Base-by-base conservation (phyloP, 805 yeast species). In the Saccharomycopsis lassenensis region DNA sequence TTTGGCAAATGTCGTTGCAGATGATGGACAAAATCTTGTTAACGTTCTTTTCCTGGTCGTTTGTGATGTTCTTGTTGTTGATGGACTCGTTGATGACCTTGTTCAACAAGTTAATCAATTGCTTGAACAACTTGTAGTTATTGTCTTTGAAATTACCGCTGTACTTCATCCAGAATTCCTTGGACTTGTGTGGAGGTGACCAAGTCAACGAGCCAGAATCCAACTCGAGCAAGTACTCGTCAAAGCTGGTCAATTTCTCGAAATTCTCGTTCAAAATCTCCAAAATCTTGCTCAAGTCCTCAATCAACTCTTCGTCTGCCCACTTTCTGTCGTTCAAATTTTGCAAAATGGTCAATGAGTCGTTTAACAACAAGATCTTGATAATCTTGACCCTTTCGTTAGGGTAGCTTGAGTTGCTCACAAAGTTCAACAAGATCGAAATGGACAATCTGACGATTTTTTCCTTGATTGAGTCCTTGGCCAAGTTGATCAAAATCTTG, bases 171-270 rank as follows among this genome's bases (percentile, higher is more conserved):
- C 97, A 91, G 57, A 91, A 91, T 36, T 83, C 85, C 35, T 72
- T 74, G 33, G 84, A 81, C 50, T 75, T 73, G 60, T 91, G 98
- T 16, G 94, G 86, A 36, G 98, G 97, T 2, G 94, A 78, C 80
- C 94, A 84, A 45, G 73, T 71, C 51, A 91, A 70, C 40, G 71
- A 67, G 42, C 82, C 81, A 40, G 87, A 74, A 43, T 75, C 77
- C 44, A 91, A 68, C 59, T 91, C 97, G 32, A 84, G 74, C 49
- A 71, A 65, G 56, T 89, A 91, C 56, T 87, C 95, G 52, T 91
- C 97, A 56, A 89, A 83, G 1, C 94, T 85, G 4, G 96, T 79
- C 63, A 91, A 71, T 47, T 72, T 74, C 33, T 77, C 71, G 43
- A 79, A 86, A 33, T 84, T 78, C 20, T 74, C 80, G 44, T 74